phyloP scores from a whole-genome alignment of 148 eudicot species.

The Oxyria digyna region DNA sequence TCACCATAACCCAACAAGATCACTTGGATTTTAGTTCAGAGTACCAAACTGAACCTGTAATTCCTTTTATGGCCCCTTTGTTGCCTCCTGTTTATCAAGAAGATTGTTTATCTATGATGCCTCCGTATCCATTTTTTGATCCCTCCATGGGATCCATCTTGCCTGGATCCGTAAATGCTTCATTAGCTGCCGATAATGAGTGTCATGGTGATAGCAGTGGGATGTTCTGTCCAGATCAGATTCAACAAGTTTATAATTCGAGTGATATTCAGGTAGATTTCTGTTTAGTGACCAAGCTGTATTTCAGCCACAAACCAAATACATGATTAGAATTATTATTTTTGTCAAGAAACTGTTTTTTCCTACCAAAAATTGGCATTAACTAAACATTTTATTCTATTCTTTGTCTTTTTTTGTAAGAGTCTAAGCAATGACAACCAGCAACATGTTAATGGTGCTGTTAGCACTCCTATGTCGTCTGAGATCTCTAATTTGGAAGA shows the following conservation, averaged over 20 bases:
- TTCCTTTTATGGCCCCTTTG: constrained; percentile 29
- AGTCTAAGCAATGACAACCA: constrained; percentile 62
- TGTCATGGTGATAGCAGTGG: constrained; percentile 58
- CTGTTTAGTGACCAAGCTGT: background rate
- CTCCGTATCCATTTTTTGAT: constrained; percentile 35
- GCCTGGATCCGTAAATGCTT: constrained; percentile 20
- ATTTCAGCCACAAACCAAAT: background rate
- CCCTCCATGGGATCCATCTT: constrained; percentile 30
- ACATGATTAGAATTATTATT: background rate
- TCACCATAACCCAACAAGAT: constrained; percentile 22
- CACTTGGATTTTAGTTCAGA: constrained; percentile 27
- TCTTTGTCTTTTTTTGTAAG: constrained; percentile 18
- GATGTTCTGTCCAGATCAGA: constrained; percentile 33
- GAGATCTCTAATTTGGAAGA: constrained; percentile 73
- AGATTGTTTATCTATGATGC: constrained; percentile 43
- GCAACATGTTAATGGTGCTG: constrained; percentile 38
- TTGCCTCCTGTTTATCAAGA: constrained; percentile 43
- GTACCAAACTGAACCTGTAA: constrained; percentile 15
- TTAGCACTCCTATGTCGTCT: constrained; percentile 42
- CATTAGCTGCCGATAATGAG: constrained; percentile 31
- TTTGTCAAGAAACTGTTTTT: background rate
- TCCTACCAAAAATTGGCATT: background rate
- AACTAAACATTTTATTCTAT: background rate
- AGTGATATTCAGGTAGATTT: constrained; percentile 46
- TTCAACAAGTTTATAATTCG: constrained; percentile 27